These are phyloP conservation scores for Tephrocybe sp. DNA, from an alignment of 768 basidiomycete species.

Conservation along the genomic window DNA sequence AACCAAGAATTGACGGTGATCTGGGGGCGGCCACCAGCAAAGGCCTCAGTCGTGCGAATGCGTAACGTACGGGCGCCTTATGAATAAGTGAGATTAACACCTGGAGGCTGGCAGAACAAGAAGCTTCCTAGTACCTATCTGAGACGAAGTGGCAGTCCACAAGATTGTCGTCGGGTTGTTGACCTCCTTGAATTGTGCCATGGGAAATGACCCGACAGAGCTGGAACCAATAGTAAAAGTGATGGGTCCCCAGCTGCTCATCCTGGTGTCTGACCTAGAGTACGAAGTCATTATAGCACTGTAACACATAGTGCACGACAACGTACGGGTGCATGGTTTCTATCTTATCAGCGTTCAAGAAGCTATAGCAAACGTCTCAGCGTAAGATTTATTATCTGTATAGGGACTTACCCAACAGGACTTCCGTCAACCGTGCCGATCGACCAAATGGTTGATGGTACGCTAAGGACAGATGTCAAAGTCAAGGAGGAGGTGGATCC, in stretches of 20 bases:
- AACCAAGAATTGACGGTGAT: conserved; percentile 45
- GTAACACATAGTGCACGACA: background rate
- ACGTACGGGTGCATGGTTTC: conserved; percentile 49
- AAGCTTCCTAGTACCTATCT: too few species aligned
- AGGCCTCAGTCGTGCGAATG: conserved; percentile 46
- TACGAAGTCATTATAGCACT: background rate
- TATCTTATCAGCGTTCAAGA: conserved; percentile 51
- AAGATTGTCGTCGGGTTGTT: conserved; percentile 44
- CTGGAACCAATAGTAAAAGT: conserved; percentile 44
- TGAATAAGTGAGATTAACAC: background rate
- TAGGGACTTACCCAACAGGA: conserved; percentile 34
- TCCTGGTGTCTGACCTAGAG: conserved; percentile 39
- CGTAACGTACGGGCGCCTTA: conserved; percentile 46
- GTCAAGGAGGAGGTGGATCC: conserved; percentile 37
- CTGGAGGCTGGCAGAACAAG: too few species aligned
- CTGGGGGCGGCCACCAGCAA: conserved; percentile 47
- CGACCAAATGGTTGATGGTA: conserved; percentile 41
- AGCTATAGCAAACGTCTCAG: conserved; percentile 19
- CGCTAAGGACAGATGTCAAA: conserved; percentile 29
- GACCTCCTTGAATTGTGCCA: conserved; percentile 49
- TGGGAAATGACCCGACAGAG: conserved; percentile 42
- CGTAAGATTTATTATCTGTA: background rate
- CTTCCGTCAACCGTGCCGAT: conserved; percentile 49
- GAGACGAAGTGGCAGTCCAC: conserved; percentile 41
- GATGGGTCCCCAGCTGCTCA: conserved; percentile 46